Evolutionary conservation across 2,329 filamentous ascomycete species (phyloP), one percentile per base, ranked within the genome.

Genomic region (Nemania abortiva): DNA sequence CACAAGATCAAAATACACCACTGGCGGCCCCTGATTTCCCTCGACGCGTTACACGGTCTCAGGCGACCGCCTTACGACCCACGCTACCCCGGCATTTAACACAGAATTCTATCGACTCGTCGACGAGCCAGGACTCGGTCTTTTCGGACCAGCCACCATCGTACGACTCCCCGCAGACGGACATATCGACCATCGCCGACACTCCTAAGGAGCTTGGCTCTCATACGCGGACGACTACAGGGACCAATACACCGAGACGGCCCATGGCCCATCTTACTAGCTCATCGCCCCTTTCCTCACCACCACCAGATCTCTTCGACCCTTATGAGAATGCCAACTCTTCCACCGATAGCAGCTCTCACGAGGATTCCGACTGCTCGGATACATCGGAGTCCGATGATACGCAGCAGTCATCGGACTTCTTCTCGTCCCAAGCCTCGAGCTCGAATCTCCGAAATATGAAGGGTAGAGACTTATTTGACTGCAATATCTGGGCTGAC

Each of bases 401-500:
- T 54, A 80, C 80, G 5, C 80, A 82, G 18, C 80, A 80, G 2
- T 81, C 79, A 4, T 78, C 81, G 0, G 84, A 83, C 18, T 76
- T 80, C 1, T 75, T 81, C 27, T 79, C 78, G 13, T 85, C 83
- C 0, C 82, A 85, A 63, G 72, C 77, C 18, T 81, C 82, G 11
- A 69, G 76, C 63, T 69, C 78, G 7, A 78, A 80, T 7, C 75
- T 91, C 0, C 88, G 88, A 1, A 88, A 90, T 55, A 86, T 92
- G 78, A 92, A 92, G 76, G 91, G 91, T 2, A 87, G 88, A 64
- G 91, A 93, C 74, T 80, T 93, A 2, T 93, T 93, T 73, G 90
- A 93, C 78, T 86, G 87, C 18, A 89, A 89, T 31, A 88, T 93
- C 65, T 93, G 91, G 88, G 83, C 88, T 0, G 90, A 92, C 74